Conservation (phyloP, 225 moss, liverwort and hornwort genomes). For the Physcomitrium patens region DNA sequence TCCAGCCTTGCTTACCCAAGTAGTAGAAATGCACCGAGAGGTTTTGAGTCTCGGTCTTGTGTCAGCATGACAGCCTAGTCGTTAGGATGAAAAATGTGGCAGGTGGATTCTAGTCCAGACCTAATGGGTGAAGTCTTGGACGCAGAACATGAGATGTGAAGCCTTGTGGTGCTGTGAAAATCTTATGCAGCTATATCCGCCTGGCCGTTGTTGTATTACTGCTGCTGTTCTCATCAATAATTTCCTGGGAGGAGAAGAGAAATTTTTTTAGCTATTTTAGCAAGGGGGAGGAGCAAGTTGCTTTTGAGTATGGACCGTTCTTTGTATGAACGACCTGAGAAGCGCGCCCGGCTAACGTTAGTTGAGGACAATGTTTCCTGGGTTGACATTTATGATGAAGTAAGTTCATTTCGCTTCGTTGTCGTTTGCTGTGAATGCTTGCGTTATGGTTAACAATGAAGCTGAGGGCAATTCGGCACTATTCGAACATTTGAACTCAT, state of each 20-base stretch:
- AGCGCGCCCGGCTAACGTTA: conserved; percentile 38
- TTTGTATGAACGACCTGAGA: conserved; percentile 41
- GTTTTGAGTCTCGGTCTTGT: conserved; percentile 16
- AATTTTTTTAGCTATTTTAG: conserved; percentile 5
- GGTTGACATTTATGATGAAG: conserved; percentile 32
- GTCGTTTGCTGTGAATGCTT: neutral
- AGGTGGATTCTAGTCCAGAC: conserved; percentile 8
- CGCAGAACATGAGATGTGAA: conserved; percentile 42
- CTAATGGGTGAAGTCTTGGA: conserved; percentile 19
- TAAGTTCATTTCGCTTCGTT: conserved; percentile 7
- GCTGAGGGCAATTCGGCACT: neutral
- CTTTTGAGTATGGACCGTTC: conserved; percentile 33
- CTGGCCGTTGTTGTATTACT: conserved; percentile 21
- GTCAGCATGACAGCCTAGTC: neutral
- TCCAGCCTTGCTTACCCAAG: conserved; percentile 3
- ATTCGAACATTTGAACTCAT: neutral
- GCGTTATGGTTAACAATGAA: neutral
- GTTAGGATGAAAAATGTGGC: neutral
- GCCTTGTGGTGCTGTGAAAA: conserved; percentile 42
- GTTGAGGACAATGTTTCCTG: conserved; percentile 29
- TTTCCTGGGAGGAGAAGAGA: conserved; percentile 27
- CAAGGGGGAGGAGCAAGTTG: conserved; percentile 19
- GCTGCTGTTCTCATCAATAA: conserved; percentile 10
- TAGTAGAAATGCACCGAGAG: conserved; percentile 7
- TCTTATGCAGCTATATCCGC: conserved; percentile 39